Conservation (phyloP, 441 rosid species). For the Corymbia citriodora region DNA sequence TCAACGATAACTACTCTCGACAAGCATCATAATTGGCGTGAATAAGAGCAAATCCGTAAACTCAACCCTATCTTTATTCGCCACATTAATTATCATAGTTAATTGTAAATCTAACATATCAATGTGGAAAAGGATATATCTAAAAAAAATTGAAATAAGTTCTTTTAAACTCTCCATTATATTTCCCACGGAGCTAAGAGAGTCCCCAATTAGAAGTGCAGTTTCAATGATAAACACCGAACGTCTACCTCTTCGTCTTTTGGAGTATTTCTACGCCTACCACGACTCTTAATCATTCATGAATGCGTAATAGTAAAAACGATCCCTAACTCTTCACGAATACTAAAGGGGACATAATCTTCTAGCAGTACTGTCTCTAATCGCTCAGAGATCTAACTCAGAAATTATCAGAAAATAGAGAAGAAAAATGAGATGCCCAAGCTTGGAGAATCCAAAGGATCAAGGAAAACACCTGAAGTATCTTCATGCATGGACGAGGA, state of each 20-base stretch:
- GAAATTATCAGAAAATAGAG: background rate
- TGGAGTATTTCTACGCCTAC: background rate
- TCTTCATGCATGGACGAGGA: background rate
- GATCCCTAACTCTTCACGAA: background rate
- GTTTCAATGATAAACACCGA: background rate
- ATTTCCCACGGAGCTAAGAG: background rate
- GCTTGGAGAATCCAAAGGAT: background rate
- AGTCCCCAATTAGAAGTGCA: background rate
- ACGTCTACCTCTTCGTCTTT: background rate
- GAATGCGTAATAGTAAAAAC: background rate
- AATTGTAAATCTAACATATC: background rate
- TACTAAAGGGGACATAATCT: background rate
- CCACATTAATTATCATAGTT: background rate
- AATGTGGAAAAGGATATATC: background rate
- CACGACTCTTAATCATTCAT: background rate
- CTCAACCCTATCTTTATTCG: background rate
- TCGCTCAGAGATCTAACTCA: background rate
- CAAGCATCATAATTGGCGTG: background rate
- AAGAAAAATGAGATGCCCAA: background rate
- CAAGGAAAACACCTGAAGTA: background rate
- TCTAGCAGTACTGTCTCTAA: background rate
- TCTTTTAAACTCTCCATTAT: background rate
- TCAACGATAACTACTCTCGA: background rate
- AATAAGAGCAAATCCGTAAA: background rate
- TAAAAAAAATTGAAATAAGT: background rate